Percentiles rank a stretch among this genome's conserved stretches.
Conservation (phyloP, 78 protist species). For the Isochrysis galbana region DNA sequence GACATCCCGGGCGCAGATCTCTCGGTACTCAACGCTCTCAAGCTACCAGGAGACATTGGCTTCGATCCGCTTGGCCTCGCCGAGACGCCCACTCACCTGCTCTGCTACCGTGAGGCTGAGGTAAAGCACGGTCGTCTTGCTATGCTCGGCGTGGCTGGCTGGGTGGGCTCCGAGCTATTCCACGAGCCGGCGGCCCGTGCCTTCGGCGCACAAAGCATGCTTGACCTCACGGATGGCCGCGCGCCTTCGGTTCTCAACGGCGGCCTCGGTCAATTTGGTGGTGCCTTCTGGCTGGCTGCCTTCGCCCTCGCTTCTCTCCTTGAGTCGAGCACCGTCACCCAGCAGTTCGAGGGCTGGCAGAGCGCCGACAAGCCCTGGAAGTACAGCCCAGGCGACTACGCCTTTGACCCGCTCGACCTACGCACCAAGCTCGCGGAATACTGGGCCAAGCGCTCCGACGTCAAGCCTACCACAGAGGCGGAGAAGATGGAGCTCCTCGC, state of each 20-base stretch:
- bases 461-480: neutral
- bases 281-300: neutral
- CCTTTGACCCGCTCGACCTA: neutral
- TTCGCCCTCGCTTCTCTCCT: neutral
- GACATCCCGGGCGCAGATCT: neutral
- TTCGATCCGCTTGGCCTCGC: neutral
- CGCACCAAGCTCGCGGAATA: neutral
- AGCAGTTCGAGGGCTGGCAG: neutral
- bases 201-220: neutral
- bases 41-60: neutral
- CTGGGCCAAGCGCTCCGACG: neutral
- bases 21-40: neutral
- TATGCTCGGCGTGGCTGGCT: neutral
- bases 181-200: neutral
- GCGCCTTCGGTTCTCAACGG: neutral
- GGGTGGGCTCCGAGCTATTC: neutral
- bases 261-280: neutral
- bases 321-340: neutral
- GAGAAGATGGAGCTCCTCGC: neutral
- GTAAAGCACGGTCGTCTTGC: neutral
- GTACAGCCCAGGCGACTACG: neutral
- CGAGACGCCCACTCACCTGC: neutral
- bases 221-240: neutral
- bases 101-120: neutral
- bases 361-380: neutral